Base-by-base conservation (phyloP, 306 rosid genomes). In the Sindora glabra region DNA sequence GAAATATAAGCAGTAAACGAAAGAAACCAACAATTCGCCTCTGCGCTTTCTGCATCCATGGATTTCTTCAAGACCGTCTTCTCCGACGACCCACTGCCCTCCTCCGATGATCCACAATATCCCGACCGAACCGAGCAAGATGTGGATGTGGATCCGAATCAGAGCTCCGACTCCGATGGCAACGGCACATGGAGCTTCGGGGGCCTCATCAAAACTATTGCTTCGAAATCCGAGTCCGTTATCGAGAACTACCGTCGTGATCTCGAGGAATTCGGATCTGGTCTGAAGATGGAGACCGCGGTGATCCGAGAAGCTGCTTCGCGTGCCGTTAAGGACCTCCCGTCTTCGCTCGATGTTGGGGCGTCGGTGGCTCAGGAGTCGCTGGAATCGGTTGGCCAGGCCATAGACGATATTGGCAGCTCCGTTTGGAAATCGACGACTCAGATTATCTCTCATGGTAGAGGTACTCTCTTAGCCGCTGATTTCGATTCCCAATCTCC, bases 181-280 rank as follows among this genome's bases (percentile, higher is more conserved):
- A n/a, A n/a, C n/a, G n/a, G n/a, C n/a, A n/a, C 79, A 30, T 92
- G 99, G 99, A 86, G 81, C 71, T 86, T 92, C 63, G n/a, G 99
- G 95, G 87, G 84, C 19, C 73, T 92, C 39, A 74, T 92, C 61
- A 67, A 83, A 61, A 83, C 90, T 59, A 58, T 89, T 30, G 86
- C 96, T 3, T 79, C 85, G 1, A 92, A 74, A 56, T 92, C 98
- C 29, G 98, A 83, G 68, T 81, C 83, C 24, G 86, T 78, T 4
- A 69, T 91, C 69, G 83, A 71, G 5, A 81, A 13, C 70, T 91
- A 91, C 74, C 83, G 96, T 9, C 89, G 79, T 57, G 99, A 92
- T 69, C 75, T 92, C 16, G 79, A 89, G 72, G n/a, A 92, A 21
- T 84, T 92, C 68, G 71, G 97, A 10, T 89, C 94, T 19, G 97